A percentile compares a stretch with the other conserved stretches of the same genome.
These are phyloP conservation scores for Suhomyces faveliae DNA, from an alignment of 805 yeast species.

Conservation along the genomic window DNA sequence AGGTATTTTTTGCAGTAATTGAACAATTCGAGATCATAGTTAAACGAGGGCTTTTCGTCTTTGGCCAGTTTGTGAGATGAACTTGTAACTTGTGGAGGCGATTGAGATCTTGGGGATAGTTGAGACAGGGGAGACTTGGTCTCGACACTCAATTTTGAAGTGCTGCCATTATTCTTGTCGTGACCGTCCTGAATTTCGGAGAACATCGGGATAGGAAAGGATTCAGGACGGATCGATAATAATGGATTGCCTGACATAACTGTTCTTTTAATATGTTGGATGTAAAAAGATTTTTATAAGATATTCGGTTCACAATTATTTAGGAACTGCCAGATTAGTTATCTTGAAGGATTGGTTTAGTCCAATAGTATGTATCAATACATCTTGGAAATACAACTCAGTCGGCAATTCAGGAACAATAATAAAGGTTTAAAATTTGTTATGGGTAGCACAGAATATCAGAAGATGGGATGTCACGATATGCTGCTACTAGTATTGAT, in stretches of 20 bases:
- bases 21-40: slow-evolving; percentile 46
- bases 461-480: neutral
- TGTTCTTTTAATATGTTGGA: neutral
- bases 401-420: slow-evolving; percentile 1
- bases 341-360: neutral
- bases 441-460: neutral
- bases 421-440: neutral
- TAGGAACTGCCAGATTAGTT: neutral
- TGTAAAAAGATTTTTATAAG: neutral
- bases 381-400: neutral
- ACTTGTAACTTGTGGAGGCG: neutral
- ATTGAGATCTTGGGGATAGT: neutral
- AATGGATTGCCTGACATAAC: slow-evolving; percentile 5
- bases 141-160: neutral
- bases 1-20: slow-evolving; percentile 57
- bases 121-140: neutral
- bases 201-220: neutral
- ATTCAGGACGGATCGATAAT: slow-evolving; percentile 1
- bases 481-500: neutral
- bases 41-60: slow-evolving; percentile 23
- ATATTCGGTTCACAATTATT: neutral
- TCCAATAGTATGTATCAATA: neutral
- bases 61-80: neutral
- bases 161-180: neutral
- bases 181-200: neutral